Evolutionary conservation across 805 yeast genomes (phyloP).

Genomic region (Zygosaccharomyces bisporus): DNA sequence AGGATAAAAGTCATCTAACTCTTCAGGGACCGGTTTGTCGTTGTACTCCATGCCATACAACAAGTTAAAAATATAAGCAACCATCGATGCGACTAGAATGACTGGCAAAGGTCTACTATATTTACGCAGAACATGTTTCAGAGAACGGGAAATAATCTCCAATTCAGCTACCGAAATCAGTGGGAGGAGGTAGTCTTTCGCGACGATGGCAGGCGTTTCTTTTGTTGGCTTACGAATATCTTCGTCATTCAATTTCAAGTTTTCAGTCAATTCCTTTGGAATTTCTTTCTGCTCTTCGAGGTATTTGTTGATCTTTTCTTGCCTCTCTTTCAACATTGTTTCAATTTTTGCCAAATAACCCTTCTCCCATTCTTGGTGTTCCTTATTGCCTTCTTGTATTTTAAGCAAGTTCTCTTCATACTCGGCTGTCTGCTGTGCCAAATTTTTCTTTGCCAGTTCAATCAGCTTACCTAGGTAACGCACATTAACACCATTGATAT

Average conservation of each 20-base stretch:
- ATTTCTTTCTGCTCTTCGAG: slow-evolving; percentile 35
- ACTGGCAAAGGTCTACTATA: slow-evolving; percentile 46
- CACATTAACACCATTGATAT: slow-evolving; percentile 78
- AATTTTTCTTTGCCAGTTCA: slow-evolving; percentile 32
- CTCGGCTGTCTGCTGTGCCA: slow-evolving; percentile 22
- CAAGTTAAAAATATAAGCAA: slow-evolving; percentile 69
- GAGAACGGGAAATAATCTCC: slow-evolving; percentile 78
- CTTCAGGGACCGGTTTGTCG: slow-evolving; percentile 37
- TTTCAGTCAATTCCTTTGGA: slow-evolving; percentile 36
- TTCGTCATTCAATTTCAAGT: slow-evolving; percentile 32
- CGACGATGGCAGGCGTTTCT: slow-evolving; percentile 35
- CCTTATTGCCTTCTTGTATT: slow-evolving; percentile 30
- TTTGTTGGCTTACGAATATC: slow-evolving; percentile 37
- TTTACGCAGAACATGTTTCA: slow-evolving; percentile 67
- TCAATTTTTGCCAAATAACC: slow-evolving; percentile 31
- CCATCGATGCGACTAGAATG: slow-evolving; percentile 52
- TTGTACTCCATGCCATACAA: slow-evolving; percentile 54
- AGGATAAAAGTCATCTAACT: slow-evolving; percentile 47
- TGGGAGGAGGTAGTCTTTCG: slow-evolving; percentile 41
- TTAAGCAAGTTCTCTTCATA: slow-evolving; percentile 27
- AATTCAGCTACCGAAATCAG: slow-evolving; percentile 43
- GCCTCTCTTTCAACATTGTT: slow-evolving; percentile 35
- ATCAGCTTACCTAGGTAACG: slow-evolving; percentile 70
- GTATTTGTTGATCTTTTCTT: slow-evolving; percentile 33
- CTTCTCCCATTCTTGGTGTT: slow-evolving; percentile 36